Conservation (phyloP, 768 basidiomycete genomes). For the Baorangia bicolor region DNA sequence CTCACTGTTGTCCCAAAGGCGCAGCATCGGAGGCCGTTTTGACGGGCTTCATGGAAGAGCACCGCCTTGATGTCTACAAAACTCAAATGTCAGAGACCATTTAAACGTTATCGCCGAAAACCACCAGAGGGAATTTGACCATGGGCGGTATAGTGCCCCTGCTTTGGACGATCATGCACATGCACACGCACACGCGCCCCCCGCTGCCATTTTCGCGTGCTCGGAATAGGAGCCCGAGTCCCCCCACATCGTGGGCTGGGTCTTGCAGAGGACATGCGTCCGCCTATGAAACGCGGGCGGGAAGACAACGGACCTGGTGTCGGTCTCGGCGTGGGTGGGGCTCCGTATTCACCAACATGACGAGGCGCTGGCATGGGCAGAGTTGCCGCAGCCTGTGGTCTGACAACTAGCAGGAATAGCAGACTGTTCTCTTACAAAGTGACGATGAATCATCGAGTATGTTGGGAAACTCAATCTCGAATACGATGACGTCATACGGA, state of each 20-base stretch:
- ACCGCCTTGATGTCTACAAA: constrained; percentile 91
- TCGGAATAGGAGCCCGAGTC: constrained; percentile 46
- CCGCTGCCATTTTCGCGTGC: constrained; percentile 36
- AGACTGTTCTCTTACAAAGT: too few species aligned
- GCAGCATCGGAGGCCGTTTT: constrained; percentile 43
- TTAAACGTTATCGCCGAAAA: neutral
- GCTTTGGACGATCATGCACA: constrained; percentile 13
- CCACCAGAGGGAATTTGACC: constrained; percentile 30
- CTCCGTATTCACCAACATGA: constrained; percentile 33
- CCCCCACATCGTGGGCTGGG: constrained; percentile 31
- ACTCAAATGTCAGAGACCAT: constrained; percentile 11
- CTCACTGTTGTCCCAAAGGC: too few species aligned
- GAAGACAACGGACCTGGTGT: constrained; percentile 38
- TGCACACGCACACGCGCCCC: constrained; percentile 14
- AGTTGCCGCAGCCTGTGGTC: too few species aligned
- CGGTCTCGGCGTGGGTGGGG: too few species aligned
- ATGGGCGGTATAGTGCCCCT: constrained; percentile 23
- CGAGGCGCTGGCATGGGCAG: constrained; percentile 8
- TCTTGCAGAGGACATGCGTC: constrained; percentile 40
- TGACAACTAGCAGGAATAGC: too few species aligned
- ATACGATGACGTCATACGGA: too few species aligned
- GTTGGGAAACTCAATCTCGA: too few species aligned
- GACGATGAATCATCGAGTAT: too few species aligned
- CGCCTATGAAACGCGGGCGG: constrained; percentile 44
- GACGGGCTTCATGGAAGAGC: constrained; percentile 88